Base-by-base conservation (phyloP, 768 basidiomycete species). In the Leccinum boreale region DNA sequence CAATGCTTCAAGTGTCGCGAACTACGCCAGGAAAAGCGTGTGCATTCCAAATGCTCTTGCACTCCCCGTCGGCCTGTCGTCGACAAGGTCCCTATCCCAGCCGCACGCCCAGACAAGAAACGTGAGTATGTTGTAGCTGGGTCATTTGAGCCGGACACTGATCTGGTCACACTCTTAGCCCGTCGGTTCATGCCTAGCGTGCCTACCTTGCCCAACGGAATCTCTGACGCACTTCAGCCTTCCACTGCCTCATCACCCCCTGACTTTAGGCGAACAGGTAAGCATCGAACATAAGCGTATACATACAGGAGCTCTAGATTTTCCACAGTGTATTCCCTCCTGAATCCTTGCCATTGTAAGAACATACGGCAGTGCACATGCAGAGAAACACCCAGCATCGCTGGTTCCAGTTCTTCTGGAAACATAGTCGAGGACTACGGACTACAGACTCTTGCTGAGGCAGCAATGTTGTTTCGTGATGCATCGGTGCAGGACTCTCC, bases 1-100 rank as follows among this genome's bases (percentile, higher is more conserved):
- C 94, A 96, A 70, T 97, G 94, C 74, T 80, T 83, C 54, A 85
- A 85, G 63, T 96, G 94, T 68, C 85, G 92, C 35, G 84, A 91
- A 64, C 79, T 90, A 33, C 83, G 94, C 17, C 87, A 91, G 72
- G 87, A 86, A 45, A 88, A 85, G 72, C 85, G 82, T 60, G 79
- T 92, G 31, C 92, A 94, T 68, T 88, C 89, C 31, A 92, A 90
- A 67, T 93, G 91, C 70, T 85, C 81, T 53, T 93, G 92, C 61
- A 77, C 79, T 55, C 76, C 78, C 8, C 74, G 71, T 70, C 57
- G 74, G n/a, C 57, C 65, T 29, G 33, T 48, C 3, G 50, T 67
- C 45, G 70, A 74, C 28, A 73, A 64, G 39, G 56, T 73, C 3
- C 71, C 73, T 24, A 71, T 74, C 28, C 70, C 70, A 3, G 72